Base-by-base conservation (phyloP, 2,329 filamentous ascomycete genomes). In the Alternaria alternata region DNA sequence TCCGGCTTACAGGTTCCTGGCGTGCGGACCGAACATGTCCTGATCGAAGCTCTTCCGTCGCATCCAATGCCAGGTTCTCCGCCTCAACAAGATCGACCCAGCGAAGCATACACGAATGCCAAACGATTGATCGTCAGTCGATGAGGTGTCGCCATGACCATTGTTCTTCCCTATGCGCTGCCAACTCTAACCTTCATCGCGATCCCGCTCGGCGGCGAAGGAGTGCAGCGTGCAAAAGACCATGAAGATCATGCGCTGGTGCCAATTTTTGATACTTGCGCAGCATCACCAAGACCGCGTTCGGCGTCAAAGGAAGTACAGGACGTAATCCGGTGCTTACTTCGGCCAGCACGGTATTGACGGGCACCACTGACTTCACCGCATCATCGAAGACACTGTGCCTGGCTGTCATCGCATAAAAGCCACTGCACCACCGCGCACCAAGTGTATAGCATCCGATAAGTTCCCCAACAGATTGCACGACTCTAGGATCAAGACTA, bases 241-340 rank as follows among this genome's bases (percentile, higher is more conserved):
- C 9, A 14, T 22, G 39, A 22, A 11, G 18, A 41, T 22, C 39
- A 22, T 12, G 9, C 18, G 18, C 12, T 1, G 12, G 5, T 42
- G 39, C 39, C 20, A 24, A 0, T 24, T 11, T 24, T 24, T 8
- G 39, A 7, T 7, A 7, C 6, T 7, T 24, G 20, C 39, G 39
- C 18, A 12, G 39, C 18, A 42, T 42, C 39, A 42, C 39, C 20
- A 42, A 42, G 39, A 42, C 39, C 39, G 20, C 6, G 20, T 16
- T 42, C 20, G 20, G 20, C 39, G 20, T 42, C 12, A 24, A 42
- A 41, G 38, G 4, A 22, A 22, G 3, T 42, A 49, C 14, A 49
- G 46, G 46, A 11, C 16, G 18, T 34, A 49, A 34, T 24, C 46
- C 46, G 46, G 46, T 36, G 46, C 46, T 49, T 49, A 49, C 46